These are phyloP conservation scores for Singerocomus rubriflavus DNA, from an alignment of 1,284 basidiomycete species.

Conservation along the genomic window DNA sequence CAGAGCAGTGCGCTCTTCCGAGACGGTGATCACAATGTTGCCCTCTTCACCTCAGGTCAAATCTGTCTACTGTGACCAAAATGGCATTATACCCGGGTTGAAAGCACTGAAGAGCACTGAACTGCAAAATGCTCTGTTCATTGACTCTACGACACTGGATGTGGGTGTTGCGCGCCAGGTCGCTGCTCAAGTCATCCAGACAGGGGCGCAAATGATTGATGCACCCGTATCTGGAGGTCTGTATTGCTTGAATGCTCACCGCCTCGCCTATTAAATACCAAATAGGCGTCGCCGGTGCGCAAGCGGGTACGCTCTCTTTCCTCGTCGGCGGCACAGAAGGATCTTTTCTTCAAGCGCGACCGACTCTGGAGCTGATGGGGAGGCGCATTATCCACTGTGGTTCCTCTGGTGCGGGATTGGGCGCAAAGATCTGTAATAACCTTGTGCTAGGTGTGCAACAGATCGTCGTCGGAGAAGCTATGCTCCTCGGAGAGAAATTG, in stretches of 20 bases:
- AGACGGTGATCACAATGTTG: conserved; percentile 80
- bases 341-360: conserved; percentile 59
- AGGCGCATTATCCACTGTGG: conserved; percentile 82
- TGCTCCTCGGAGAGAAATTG: conserved; percentile 77
- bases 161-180: conserved; percentile 70
- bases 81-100: conserved; percentile 61
- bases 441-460: conserved; percentile 76
- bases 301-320: conserved; percentile 84
- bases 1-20: conserved; percentile 61
- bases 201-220: conserved; percentile 80
- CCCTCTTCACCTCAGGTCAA: conserved; percentile 83
- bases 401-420: conserved; percentile 79
- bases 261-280: conserved; percentile 2
- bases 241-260: conserved; percentile 23
- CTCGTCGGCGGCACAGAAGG: conserved; percentile 76
- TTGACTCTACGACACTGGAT: conserved; percentile 88
- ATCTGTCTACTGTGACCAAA: conserved; percentile 58
- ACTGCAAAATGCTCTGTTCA: conserved; percentile 57
- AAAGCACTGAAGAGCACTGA: conserved; percentile 41
- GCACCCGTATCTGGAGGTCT: conserved; percentile 88
- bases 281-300: conserved; percentile 78
- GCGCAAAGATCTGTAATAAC: conserved; percentile 88
- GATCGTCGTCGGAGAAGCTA: conserved; percentile 78
- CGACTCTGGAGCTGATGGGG: conserved; percentile 75
- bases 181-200: conserved; percentile 47